A percentile compares a stretch with the other conserved stretches of the same genome.
phyloP scores from a whole-genome alignment of 441 rosid genomes.

The Eutrema salsugineum region DNA sequence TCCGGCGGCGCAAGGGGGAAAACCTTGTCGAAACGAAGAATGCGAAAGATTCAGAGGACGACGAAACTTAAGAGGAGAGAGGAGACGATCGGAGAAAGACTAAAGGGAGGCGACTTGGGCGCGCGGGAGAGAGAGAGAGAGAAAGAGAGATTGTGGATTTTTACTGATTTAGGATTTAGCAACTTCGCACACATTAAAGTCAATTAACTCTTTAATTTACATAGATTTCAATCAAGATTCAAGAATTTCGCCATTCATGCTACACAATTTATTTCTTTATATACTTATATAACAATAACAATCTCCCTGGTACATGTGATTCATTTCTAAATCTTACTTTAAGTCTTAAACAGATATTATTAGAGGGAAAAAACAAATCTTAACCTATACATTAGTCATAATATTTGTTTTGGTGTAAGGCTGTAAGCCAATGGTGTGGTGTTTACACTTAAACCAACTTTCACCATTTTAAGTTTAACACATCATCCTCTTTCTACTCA shows the following conservation, averaged over 20 bases:
- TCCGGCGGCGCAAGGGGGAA: conserved; percentile 10
- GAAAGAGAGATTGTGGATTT: conserved; percentile 15
- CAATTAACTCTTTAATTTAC: conserved; percentile 11
- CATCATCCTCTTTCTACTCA: background rate
- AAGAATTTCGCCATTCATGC: background rate
- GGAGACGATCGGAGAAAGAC: conserved; percentile 34
- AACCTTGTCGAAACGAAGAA: background rate
- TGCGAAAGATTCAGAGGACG: conserved; percentile 9
- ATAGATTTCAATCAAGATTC: background rate
- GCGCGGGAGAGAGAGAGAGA: conserved; percentile 33
- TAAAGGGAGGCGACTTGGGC: conserved; percentile 33
- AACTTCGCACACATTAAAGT: conserved; percentile 24
- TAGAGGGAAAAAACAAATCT: too few relatives aligned
- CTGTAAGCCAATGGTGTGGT: background rate
- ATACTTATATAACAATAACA: too few relatives aligned
- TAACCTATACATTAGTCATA: background rate
- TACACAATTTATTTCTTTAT: background rate
- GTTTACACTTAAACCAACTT: background rate
- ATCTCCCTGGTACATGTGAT: too few relatives aligned
- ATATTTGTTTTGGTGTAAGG: background rate
- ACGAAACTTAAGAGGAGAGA: conserved; percentile 9
- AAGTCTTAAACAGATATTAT: too few relatives aligned
- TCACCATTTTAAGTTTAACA: background rate
- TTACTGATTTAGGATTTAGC: conserved; percentile 23
- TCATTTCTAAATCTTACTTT: too few relatives aligned